Conservation (phyloP, 164 flowering plant genomes). For the Echeveria elegans region DNA sequence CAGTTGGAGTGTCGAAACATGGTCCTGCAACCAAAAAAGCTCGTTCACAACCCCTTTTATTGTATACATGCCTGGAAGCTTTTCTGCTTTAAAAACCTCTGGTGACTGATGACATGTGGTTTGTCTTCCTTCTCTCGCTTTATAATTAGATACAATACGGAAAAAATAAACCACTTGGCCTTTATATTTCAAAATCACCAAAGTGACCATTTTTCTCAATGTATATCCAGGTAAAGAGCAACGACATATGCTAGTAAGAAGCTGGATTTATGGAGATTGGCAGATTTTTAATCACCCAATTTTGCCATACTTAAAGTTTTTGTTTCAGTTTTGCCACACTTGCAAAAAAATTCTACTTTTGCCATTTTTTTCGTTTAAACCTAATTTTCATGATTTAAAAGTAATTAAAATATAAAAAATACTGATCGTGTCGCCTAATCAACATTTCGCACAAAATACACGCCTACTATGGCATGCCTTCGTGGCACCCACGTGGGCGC, state of each 20-base stretch:
- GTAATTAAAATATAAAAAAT: too few relatives aligned
- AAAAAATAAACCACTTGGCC: constrained; percentile 1
- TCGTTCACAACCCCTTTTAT: constrained; percentile 79
- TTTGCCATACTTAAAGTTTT: too few relatives aligned
- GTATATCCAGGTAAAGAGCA: constrained; percentile 66
- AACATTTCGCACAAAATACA: too few relatives aligned
- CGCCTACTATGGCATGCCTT: too few relatives aligned
- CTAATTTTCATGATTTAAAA: too few relatives aligned
- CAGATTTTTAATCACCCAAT: constrained; percentile 87
- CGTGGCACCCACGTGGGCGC: too few relatives aligned
- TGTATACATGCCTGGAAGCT: constrained; percentile 91
- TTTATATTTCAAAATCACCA: not conserved
- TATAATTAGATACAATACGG: not conserved
- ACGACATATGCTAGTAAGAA: constrained; percentile 93
- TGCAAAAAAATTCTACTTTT: too few relatives aligned
- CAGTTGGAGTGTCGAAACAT: constrained; percentile 56
- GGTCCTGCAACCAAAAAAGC: constrained; percentile 71
- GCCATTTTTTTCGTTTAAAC: too few relatives aligned
- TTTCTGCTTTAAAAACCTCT: constrained; percentile 93
- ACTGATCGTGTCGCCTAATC: too few relatives aligned
- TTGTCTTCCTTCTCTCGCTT: constrained; percentile 16
- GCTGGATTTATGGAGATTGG: constrained; percentile 95
- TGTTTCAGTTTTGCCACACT: too few relatives aligned
- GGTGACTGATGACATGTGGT: constrained; percentile 99
- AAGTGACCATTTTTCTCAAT: not conserved